Evolutionary conservation across 331 rosid species (phyloP).

Genomic region (Stylosanthes scabra): DNA sequence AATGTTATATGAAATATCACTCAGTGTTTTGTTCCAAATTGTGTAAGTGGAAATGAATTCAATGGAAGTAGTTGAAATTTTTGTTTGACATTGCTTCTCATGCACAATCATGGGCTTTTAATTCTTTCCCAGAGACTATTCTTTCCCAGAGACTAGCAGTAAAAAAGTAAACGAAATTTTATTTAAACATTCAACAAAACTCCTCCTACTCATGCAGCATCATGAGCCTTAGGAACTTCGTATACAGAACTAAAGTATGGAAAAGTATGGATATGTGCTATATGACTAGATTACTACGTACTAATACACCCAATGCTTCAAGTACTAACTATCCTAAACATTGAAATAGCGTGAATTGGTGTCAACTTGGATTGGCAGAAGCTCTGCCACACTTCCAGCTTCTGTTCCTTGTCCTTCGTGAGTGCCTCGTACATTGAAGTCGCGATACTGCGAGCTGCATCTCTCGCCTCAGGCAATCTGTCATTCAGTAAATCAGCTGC

Average conservation of each 20-base stretch:
- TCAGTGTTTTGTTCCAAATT: neutral
- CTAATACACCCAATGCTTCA: neutral
- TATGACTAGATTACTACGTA: too few relatives aligned
- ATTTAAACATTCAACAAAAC: neutral
- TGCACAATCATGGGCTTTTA: slow-evolving; percentile 36
- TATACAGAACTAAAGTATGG: too few relatives aligned
- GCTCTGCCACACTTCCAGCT: slow-evolving; percentile 60
- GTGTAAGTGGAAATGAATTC: neutral
- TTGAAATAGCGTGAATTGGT: slow-evolving; percentile 53
- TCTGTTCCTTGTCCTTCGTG: neutral
- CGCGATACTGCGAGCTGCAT: slow-evolving; percentile 80
- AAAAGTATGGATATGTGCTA: too few relatives aligned
- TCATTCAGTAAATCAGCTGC: slow-evolving; percentile 82
- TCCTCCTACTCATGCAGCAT: neutral
- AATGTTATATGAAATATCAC: slow-evolving; percentile 8
- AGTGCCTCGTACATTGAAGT: slow-evolving; percentile 17
- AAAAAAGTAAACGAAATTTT: neutral
- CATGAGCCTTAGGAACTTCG: too few relatives aligned
- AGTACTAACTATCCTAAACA: slow-evolving; percentile 56
- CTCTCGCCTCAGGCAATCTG: slow-evolving; percentile 95
- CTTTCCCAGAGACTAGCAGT: slow-evolving; percentile 1
- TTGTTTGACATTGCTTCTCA: slow-evolving; percentile 19
- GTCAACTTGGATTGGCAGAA: slow-evolving; percentile 65
- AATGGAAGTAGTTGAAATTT: neutral
- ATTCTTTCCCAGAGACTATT: too few relatives aligned